Evolutionary conservation across 495 filamentous ascomycete genomes (phyloP), one percentile per base, ranked within the genome.

Genomic region (Arthonia radiata): DNA sequence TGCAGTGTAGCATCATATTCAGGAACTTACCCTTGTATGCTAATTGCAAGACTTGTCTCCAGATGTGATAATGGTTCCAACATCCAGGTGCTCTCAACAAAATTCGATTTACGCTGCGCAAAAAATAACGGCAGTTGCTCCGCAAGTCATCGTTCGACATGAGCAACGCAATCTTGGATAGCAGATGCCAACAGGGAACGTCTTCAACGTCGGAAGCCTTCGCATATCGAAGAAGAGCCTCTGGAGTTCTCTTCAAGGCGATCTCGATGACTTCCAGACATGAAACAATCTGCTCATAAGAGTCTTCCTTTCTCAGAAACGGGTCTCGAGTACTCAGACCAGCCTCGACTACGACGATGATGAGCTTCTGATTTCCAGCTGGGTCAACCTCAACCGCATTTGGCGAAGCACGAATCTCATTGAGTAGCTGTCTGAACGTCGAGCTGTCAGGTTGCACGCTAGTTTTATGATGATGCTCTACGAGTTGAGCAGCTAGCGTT

Each of bases 321-420:
- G 76, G 76, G 2, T 22, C 11, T 22, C 11, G 6, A 6, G 19
- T 22, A 7, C 7, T 22, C 19, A 97, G 47, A 13, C 82, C 74
- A 24, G 78, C 77, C 38, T 75, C 67, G 26, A 76, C 59, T 35
- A 89, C 71, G 33, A 91, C 71, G 35, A 68, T 71, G 18, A 94
- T 69, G 14, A 94, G 57, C 47, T 76, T 71, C 42, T 75, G 67
- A 35, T 83, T 78, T 42, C 80, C 46, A 33, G 69, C 66, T 10
- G 43, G 37, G 22, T 47, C 39, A 21, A 50, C 40, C 12, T 41
- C 38, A 35, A 53, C 52, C 32, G 34, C 47, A 37, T 40, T 51
- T 11, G 19, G 19, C 6, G 7, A 22, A 7, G 6, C 19, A 10
- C 72, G 47, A 19, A 75, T 54, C 39, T 79, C 74, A 23, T 59